Evolutionary conservation across 2,329 filamentous ascomycete species (phyloP), one percentile per base, ranked within the genome.

Genomic region (Trichoderma atroviride): DNA sequence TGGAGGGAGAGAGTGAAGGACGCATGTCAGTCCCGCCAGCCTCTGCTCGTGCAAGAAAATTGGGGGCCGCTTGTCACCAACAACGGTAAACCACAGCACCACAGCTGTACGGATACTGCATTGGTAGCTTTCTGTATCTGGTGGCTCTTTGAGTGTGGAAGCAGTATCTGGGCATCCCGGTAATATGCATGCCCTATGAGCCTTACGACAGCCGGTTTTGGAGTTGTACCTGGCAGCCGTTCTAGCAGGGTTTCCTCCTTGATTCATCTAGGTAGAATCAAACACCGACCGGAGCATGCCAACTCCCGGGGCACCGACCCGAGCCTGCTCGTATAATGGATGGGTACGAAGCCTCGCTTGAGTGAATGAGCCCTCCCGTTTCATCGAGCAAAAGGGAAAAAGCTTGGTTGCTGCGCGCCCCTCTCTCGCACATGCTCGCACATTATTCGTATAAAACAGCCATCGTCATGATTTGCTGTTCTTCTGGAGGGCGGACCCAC

Each of bases 391-490:
- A 31, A 47, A 56, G 19, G 40, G 40, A 43, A 57, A 43, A 65
- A 47, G 62, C 62, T 65, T 65, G 62, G 35, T 57, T 57, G 62
- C 19, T 65, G 52, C 13, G 52, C 24, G 33, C 62, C 63, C 63
- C 63, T 47, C 63, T 56, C 55, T 61, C 33, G n/a, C 65, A 40
- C 57, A 59, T 33, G 40, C 27, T 50, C 24, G n/a, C 22, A 40
- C 27, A 27, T 29, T 33, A 47, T n/a, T 58, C 52, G 29, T 31
- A 43, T 27, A 33, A 37, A 27, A 35, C n/a, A 13, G 47, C 47
- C n/a, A 24, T 67, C 55, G 63, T 67, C 55, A 59, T 67, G 40
- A 67, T 67, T 67, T 67, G 63, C 35, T 67, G 24, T 50, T 52
- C 33, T 27, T 19, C 35, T 50, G 31, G 22, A 63, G 35, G 16